These are phyloP conservation scores for Penicillium waksmanii DNA, from an alignment of 495 filamentous ascomycete genomes.

Conservation along the genomic window DNA sequence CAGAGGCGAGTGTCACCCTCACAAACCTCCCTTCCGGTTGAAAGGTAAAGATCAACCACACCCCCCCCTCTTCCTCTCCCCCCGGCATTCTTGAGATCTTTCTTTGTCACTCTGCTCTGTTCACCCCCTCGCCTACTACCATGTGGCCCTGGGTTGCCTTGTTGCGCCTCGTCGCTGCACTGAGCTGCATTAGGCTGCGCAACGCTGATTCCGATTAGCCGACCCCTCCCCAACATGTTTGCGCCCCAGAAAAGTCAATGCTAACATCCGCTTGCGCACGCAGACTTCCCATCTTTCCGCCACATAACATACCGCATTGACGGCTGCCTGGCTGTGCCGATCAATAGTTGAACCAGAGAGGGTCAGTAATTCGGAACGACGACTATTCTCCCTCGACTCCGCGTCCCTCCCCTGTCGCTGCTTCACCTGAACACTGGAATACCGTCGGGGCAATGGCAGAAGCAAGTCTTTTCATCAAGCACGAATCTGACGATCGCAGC, in stretches of 20 bases:
- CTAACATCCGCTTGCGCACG: constrained; percentile 13
- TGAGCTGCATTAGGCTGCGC: neutral
- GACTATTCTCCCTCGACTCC: constrained; percentile 25
- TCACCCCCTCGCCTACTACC: neutral
- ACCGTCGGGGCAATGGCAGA: constrained; percentile 38
- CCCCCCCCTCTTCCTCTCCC: neutral
- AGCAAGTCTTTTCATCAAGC: constrained; percentile 72
- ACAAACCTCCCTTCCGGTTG: neutral
- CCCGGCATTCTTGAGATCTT: constrained; percentile 7
- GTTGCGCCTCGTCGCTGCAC: constrained; percentile 11
- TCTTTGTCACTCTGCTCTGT: neutral
- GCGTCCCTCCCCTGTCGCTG: constrained; percentile 14
- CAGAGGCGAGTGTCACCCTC: neutral
- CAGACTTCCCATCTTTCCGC: constrained; percentile 14
- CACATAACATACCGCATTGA: constrained; percentile 18
- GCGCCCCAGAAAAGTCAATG: constrained; percentile 6
- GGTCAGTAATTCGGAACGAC: constrained; percentile 30
- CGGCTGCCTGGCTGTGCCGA: constrained; percentile 14
- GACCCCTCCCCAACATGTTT: neutral
- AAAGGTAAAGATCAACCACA: constrained; percentile 18
- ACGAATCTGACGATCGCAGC: constrained; percentile 71
- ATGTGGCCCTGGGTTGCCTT: constrained; percentile 19
- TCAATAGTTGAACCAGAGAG: constrained; percentile 21
- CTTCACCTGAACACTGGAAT: constrained; percentile 8
- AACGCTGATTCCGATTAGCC: constrained; percentile 6